Evolutionary conservation across 495 filamentous ascomycete genomes (phyloP).

Genomic region (Neurospora sp.): DNA sequence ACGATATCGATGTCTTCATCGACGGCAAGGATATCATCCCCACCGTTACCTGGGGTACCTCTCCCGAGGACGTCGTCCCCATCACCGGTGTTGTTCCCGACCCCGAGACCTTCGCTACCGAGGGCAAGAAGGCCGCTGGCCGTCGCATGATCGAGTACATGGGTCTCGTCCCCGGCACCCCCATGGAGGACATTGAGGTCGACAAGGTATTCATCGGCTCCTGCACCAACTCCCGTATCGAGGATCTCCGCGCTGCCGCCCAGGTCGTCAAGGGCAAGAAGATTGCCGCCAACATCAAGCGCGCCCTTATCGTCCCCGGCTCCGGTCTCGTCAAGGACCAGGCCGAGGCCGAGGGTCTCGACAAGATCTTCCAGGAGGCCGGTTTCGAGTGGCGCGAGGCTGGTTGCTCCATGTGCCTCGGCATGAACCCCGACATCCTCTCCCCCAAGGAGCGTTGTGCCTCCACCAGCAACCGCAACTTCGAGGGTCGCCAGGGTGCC

Average conservation of each 20-base stretch:
- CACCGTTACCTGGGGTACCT: conserved; percentile 95
- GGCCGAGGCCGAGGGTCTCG: conserved; percentile 83
- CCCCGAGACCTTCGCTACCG: conserved; percentile 73
- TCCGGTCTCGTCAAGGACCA: conserved; percentile 91
- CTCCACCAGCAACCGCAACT: conserved; percentile 93
- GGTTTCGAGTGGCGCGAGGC: conserved; percentile 98
- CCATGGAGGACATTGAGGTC: conserved; percentile 79
- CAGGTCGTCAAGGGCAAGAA: conserved; percentile 77
- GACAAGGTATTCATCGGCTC: conserved; percentile 98
- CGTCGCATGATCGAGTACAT: conserved; percentile 87
- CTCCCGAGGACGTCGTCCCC: conserved; percentile 87
- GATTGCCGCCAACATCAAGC: conserved; percentile 77
- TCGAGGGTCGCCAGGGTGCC: conserved; percentile 92
- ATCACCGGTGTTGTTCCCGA: conserved; percentile 86
- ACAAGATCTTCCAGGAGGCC: conserved; percentile 83
- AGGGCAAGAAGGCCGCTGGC: conserved; percentile 66
- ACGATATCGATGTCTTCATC: conserved; percentile 77
- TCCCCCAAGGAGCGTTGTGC: conserved; percentile 88
- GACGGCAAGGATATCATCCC: conserved; percentile 87
- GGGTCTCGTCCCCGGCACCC: conserved; percentile 75
- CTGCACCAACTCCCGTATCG: conserved; percentile 94
- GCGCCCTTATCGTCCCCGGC: conserved; percentile 92
- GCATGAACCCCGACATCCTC: conserved; percentile 99
- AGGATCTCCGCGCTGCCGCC: conserved; percentile 86
- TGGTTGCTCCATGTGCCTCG: conserved; percentile 96